Base-by-base conservation (phyloP, 2,329 filamentous ascomycete genomes). In the Exophiala aquamarina region DNA sequence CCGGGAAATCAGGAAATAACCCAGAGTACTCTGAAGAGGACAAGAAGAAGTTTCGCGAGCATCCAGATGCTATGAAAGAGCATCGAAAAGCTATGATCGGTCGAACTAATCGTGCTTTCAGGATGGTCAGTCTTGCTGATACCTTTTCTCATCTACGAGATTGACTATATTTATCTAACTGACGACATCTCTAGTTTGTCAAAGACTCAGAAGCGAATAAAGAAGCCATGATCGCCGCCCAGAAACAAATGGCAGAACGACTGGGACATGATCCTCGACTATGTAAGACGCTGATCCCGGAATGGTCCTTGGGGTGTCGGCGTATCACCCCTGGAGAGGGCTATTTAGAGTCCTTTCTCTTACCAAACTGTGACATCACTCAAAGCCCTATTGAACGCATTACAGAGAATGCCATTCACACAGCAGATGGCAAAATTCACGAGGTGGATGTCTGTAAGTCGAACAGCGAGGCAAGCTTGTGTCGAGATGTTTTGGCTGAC, bases 321-420 rank as follows among this genome's bases (percentile, higher is more conserved):
- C 38, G 50, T 3, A 43, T 54, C 15, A 54, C 50, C 8, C 50
- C 50, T 8, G 59, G 61, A 15, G 52, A 62, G 18, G 61, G 61
- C 7, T 63, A 63, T 34, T 46, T 63, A 2, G 72, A 63, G 35
- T 34, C 49, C 2, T 52, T 41, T 55, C 55, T 21, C 46, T 47
- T 47, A 28, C 65, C 41, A 34, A 70, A 47, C 50, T 67, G 66
- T 2, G 40, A 56, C 10, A 43, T 63, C 3, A 71, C 66, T 5
- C 67, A 68, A 1, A 70, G 69, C 41, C 63, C 68, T 36, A 62
- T 66, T 29, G 62, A 60, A 10, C 62, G 63, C 19, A 54, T 57
- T 3, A 66, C 65, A 1, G 60, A 57, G 3, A 70, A 63, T 35
- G 58, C 61, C 1, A 52, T 70, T 11, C 46, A 49, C n/a, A 58